Evolutionary conservation across 2,329 filamentous ascomycete genomes (phyloP).

Genomic region (Hypoxylon sp.): DNA sequence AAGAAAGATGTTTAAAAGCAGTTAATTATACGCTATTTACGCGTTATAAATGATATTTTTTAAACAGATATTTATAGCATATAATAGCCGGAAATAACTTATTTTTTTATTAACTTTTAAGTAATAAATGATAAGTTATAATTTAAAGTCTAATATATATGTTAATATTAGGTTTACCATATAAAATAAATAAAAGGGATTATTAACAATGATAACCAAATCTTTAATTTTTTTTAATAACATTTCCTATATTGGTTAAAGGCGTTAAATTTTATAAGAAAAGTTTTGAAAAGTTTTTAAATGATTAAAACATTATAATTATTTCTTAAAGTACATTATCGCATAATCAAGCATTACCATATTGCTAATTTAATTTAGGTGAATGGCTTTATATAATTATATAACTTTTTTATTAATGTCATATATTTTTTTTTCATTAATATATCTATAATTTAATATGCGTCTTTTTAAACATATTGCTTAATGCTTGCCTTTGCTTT

Average conservation of each 20-base stretch:
- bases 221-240: slow-evolving; percentile 41
- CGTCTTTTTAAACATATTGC: no score
- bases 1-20: slow-evolving; percentile 8
- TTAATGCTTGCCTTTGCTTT: no score
- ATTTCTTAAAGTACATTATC: slow-evolving; percentile 20
- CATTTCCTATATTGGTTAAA: slow-evolving; percentile 49
- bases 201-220: slow-evolving; percentile 38
- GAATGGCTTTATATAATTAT: slow-evolving; percentile 2
- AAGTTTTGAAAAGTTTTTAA: slow-evolving; percentile 30
- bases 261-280: slow-evolving; percentile 43
- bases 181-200: slow-evolving; percentile 33
- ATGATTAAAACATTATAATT: slow-evolving; percentile 20
- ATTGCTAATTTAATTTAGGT: slow-evolving; percentile 11
- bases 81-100: slow-evolving; percentile 12
- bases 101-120: background rate
- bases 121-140: slow-evolving; percentile 7
- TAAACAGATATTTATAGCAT: slow-evolving; percentile 10
- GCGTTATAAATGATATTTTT: slow-evolving; percentile 13
- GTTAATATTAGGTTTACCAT: slow-evolving; percentile 35
- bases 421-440: no score
- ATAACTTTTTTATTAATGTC: slow-evolving; percentile 38
- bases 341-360: background rate
- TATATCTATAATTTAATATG: no score
- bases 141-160: slow-evolving; percentile 26
- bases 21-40: slow-evolving; percentile 10